Conservation (phyloP, 1,284 basidiomycete species). For the Nidula niveotomentosa region DNA sequence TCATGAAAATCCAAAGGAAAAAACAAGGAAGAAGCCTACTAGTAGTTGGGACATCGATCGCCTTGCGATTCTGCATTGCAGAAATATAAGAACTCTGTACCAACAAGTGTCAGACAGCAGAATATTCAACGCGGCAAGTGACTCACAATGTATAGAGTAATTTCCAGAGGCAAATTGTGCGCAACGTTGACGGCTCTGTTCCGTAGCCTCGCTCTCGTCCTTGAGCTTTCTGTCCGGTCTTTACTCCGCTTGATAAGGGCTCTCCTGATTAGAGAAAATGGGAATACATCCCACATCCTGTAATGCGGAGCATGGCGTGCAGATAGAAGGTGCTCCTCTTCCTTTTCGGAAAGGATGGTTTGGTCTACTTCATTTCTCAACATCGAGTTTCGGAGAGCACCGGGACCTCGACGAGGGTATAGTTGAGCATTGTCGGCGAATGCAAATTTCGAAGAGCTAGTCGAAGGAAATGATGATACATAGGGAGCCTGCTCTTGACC, state of each 20-base stretch:
- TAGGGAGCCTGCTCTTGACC: background rate
- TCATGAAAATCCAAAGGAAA: background rate
- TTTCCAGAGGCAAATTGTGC: background rate
- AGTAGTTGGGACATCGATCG: background rate
- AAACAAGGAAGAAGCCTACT: background rate
- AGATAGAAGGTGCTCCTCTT: background rate
- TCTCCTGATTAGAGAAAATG: background rate
- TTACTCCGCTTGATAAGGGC: background rate
- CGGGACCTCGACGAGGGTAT: background rate
- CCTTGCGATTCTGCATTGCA: background rate
- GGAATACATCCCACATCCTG: background rate
- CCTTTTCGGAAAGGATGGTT: background rate
- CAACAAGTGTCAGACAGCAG: background rate
- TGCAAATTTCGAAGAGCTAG: background rate
- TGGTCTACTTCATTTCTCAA: background rate
- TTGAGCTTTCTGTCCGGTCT: background rate
- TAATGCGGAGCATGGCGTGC: background rate
- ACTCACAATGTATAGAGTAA: background rate
- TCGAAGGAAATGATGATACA: background rate
- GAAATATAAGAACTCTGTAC: background rate
- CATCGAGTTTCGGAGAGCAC: background rate
- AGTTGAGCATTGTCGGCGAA: background rate
- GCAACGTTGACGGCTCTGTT: background rate
- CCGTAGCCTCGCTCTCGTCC: background rate
- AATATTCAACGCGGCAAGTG: background rate